Conservation (phyloP, 331 rosid species). For the Acacia pycnantha region DNA sequence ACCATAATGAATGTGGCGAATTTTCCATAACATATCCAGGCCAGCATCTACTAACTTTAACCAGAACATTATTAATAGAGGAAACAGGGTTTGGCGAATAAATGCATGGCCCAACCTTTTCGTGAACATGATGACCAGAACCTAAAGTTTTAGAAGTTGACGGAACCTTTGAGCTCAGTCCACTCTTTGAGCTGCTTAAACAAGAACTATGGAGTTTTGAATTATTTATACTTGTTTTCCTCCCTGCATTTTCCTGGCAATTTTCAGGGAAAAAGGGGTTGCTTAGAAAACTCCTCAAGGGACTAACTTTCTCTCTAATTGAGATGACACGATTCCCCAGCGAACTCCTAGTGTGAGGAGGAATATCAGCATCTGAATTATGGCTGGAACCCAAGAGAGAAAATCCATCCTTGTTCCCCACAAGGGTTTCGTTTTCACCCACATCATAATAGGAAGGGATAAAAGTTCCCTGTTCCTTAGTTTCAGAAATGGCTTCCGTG, state of each 20-base stretch:
- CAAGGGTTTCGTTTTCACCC: conserved; percentile 45
- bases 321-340: conserved; percentile 49
- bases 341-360: conserved; percentile 30
- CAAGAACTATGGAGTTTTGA: conserved; percentile 31
- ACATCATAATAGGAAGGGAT: conserved; percentile 67
- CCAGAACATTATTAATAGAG: conserved; percentile 60
- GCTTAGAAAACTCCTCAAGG: conserved; percentile 26
- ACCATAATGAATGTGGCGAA: conserved; percentile 57
- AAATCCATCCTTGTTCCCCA: conserved; percentile 62
- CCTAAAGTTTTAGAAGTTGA: conserved; percentile 39
- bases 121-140: conserved; percentile 51
- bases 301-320: conserved; percentile 44
- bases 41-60: conserved; percentile 57
- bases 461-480: conserved; percentile 44
- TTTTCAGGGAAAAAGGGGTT: conserved; percentile 34
- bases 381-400: conserved; percentile 45
- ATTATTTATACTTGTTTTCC: conserved; percentile 32
- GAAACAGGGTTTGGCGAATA: conserved; percentile 68
- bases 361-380: conserved; percentile 34
- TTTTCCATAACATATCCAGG: conserved; percentile 43
- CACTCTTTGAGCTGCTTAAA: conserved; percentile 32
- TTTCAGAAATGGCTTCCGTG: conserved; percentile 53
- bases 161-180: conserved; percentile 32
- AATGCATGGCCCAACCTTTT: conserved; percentile 67
- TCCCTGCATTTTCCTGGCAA: conserved; percentile 34